Percentiles rank a stretch among this genome's conserved stretches.
Conservation (phyloP, 1,139 yeast genomes). For the Eremothecium coryli region DNA sequence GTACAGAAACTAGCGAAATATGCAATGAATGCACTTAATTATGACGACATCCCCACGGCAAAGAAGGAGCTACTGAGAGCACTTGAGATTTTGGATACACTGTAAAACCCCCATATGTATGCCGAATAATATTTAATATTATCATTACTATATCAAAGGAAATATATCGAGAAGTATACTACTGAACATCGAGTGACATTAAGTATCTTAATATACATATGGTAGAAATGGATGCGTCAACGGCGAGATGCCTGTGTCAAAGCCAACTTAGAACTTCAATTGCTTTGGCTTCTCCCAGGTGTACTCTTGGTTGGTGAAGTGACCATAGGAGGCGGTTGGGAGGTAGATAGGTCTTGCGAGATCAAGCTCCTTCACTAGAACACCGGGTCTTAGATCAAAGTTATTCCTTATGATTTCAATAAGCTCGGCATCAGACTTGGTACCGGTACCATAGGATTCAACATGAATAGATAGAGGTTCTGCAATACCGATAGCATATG, state of each 20-base stretch:
- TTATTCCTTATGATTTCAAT: constrained; percentile 84
- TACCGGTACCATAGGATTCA: constrained; percentile 96
- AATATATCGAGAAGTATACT: constrained; percentile 7
- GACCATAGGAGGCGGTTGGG: constrained; percentile 98
- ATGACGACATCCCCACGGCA: constrained; percentile 81
- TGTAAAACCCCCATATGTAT: no score
- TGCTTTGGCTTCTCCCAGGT: constrained; percentile 97
- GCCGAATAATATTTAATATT: not conserved
- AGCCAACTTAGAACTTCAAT: constrained; percentile 52
- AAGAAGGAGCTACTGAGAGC: constrained; percentile 63
- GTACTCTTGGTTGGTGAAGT: constrained; percentile 97
- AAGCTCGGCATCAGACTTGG: constrained; percentile 78
- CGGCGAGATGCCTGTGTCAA: constrained; percentile 6
- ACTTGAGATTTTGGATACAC: constrained; percentile 35
- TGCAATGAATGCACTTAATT: constrained; percentile 88
- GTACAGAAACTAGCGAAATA: constrained; percentile 84
- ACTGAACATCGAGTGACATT: no score
- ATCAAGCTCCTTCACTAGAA: constrained; percentile 89
- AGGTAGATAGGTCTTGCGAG: constrained; percentile 98
- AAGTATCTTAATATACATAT: no score
- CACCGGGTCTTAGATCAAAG: constrained; percentile 99
- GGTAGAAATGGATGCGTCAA: no score
- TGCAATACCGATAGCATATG: constrained; percentile 99
- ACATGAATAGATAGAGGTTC: constrained; percentile 97
- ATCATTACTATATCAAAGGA: not conserved